These are phyloP conservation scores for Xylaria polymorpha DNA, from an alignment of 2,329 filamentous ascomycete genomes.

Conservation along the genomic window DNA sequence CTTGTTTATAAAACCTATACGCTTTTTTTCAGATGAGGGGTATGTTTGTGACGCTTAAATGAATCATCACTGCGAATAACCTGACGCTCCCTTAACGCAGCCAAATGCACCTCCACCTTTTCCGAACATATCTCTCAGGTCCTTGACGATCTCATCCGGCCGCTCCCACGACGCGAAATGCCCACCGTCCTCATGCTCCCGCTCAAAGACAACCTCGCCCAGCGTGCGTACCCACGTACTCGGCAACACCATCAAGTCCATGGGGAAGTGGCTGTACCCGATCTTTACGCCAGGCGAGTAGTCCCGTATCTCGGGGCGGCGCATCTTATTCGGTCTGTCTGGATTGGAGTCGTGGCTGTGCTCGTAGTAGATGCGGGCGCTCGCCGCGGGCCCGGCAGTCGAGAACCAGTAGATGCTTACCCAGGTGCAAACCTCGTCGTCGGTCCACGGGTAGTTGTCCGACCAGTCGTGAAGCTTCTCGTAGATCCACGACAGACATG, in stretches of 20 bases:
- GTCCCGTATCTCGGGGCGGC: conserved; percentile 23
- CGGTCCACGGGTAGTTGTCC: conserved; percentile 76
- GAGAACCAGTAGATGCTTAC: conserved; percentile 79
- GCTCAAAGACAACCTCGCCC: conserved; percentile 69
- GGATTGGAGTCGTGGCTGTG: conserved; percentile 55
- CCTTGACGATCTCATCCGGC: conserved; percentile 63
- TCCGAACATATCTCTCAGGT: conserved; percentile 69
- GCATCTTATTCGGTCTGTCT: conserved; percentile 41
- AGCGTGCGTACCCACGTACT: conserved; percentile 68
- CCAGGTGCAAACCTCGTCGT: conserved; percentile 82
- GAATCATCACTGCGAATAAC: conserved; percentile 40
- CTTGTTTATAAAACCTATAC: neutral
- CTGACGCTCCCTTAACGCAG: conserved; percentile 48
- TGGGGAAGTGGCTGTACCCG: conserved; percentile 65
- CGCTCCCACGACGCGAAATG: conserved; percentile 72
- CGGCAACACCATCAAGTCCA: conserved; percentile 66
- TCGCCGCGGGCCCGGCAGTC: conserved; percentile 73
- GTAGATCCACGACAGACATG: conserved; percentile 80
- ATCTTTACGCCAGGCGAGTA: conserved; percentile 55
- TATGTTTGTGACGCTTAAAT: neutral
- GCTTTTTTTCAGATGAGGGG: neutral
- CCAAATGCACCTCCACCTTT: conserved; percentile 59
- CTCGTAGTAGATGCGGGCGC: conserved; percentile 79
- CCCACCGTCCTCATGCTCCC: conserved; percentile 61
- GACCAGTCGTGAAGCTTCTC: conserved; percentile 85